Evolutionary conservation across 495 filamentous ascomycete species (phyloP), one percentile per base, ranked within the genome.

Genomic region (Trypethelium eluteriae): DNA sequence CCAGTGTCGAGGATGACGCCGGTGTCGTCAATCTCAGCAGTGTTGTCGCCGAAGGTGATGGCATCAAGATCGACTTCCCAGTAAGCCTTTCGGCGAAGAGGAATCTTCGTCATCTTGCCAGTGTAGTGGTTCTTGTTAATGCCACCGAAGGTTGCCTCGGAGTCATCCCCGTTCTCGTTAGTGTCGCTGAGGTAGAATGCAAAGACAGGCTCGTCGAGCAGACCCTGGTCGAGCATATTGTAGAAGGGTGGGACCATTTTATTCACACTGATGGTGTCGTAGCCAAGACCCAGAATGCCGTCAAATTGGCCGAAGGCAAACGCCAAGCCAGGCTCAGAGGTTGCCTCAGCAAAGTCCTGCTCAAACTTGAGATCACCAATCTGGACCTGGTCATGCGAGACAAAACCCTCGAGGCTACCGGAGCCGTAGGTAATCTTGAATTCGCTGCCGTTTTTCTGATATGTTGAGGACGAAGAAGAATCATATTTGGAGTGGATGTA

Each of bases 261-360:
- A 82, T 99, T 96, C 70, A 99, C 95, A 62, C 93, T 94, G 79
- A 99, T 95, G 69, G 86, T 89, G 79, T 96, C 89, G 74, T 88
- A 99, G 56, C 93, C 95, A 69, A 99, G 84, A 70, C 95, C 95
- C 68, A 99, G 81, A 76, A 99, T 99, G 75, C 95, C 95, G 76
- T 99, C 95, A 74, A 99, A 99, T 67, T 91, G 85, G 74, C 95
- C 95, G 73, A 99, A 99, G 69, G 95, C 95, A 75, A 99, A 99
- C 65, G 93, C 93, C 67, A 99, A 84, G 67, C 95, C 95, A 67
- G 95, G 95, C 80, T 99, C 95, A 38, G 79, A 82, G 65, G 92
- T 97, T 39, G 94, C 94, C 79, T 99, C 95, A 69, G 93, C 95
- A 70, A 99, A 99, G 75, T 90, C 84, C 78, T 98, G 95, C 49